A percentile compares a stretch with the other conserved stretches of the same genome.
phyloP scores from a whole-genome alignment of 345 rosid genomes.

The Firmiana major region DNA sequence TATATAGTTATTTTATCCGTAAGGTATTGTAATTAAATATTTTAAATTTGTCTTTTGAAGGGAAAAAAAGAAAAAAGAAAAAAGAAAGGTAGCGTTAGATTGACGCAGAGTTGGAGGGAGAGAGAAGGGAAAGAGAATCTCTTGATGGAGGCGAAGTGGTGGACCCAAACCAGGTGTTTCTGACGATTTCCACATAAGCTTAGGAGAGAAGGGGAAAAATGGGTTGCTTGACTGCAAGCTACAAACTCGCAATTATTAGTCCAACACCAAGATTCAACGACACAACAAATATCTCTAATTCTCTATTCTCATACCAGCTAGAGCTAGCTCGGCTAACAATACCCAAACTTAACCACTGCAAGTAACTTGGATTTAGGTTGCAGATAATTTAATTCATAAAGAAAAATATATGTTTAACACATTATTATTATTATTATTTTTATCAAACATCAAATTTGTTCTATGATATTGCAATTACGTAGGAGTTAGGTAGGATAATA shows the following conservation, averaged over 20 bases:
- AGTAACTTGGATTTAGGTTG: too few species aligned
- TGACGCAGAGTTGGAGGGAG: constrained; percentile 9
- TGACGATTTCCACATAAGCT: neutral
- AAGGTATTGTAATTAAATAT: too few species aligned
- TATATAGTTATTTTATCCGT: too few species aligned
- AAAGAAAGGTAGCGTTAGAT: constrained; percentile 15
- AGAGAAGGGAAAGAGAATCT: constrained; percentile 11
- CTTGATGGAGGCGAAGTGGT: neutral
- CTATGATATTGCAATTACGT: too few species aligned
- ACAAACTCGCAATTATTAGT: constrained; percentile 3
- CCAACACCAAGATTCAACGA: neutral
- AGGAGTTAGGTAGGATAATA: too few species aligned
- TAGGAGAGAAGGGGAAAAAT: too few species aligned
- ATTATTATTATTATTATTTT: too few species aligned
- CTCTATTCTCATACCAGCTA: neutral
- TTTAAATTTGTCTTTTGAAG: too few species aligned
- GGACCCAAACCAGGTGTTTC: constrained; percentile 17
- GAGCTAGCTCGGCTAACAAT: neutral
- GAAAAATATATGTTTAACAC: too few species aligned
- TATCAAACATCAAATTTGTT: too few species aligned
- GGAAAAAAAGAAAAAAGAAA: neutral
- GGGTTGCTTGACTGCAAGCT: neutral
- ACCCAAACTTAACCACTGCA: neutral
- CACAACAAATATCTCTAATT: constrained; percentile 1
- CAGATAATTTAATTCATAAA: too few species aligned